Evolutionary conservation across 208 protist species (phyloP).

Genomic region (Trypanosoma theileri): DNA sequence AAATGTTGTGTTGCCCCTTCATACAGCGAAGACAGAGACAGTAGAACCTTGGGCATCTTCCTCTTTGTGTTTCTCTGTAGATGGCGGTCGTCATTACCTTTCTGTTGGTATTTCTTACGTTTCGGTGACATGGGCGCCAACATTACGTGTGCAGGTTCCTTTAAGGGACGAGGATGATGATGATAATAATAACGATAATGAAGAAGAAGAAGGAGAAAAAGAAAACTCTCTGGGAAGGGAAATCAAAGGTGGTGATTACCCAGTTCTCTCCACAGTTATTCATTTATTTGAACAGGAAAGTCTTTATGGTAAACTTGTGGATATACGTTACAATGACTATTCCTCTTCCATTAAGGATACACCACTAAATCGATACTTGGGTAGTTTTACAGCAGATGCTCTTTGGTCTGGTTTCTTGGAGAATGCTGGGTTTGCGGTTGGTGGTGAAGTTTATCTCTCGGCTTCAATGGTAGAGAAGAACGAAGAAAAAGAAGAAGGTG

Average conservation of each 20-base stretch:
- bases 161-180: slow-evolving; percentile 26
- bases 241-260: slow-evolving; percentile 15
- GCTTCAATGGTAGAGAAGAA: slow-evolving; percentile 20
- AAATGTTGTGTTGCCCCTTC: slow-evolving; percentile 42
- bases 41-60: slow-evolving; percentile 40
- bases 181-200: no score
- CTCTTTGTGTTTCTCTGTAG: slow-evolving; percentile 68
- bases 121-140: slow-evolving; percentile 59
- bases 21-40: slow-evolving; percentile 9
- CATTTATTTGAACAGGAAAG: slow-evolving; percentile 48
- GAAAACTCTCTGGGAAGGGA: neutral
- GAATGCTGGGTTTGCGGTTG: slow-evolving; percentile 38
- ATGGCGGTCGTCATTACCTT: slow-evolving; percentile 62
- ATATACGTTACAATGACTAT: slow-evolving; percentile 46
- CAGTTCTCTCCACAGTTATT: slow-evolving; percentile 21
- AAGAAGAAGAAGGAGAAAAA: slow-evolving; percentile 8
- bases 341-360: slow-evolving; percentile 21
- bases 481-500: neutral
- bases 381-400: slow-evolving; percentile 45
- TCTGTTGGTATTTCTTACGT: slow-evolving; percentile 60
- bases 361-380: slow-evolving; percentile 31
- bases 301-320: slow-evolving; percentile 39
- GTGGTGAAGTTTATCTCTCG: slow-evolving; percentile 57
- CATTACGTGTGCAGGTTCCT: slow-evolving; percentile 42
- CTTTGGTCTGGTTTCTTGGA: slow-evolving; percentile 71